These are phyloP conservation scores for Jacaranda copaia DNA, from an alignment of 257 asterid genomes.

Conservation along the genomic window DNA sequence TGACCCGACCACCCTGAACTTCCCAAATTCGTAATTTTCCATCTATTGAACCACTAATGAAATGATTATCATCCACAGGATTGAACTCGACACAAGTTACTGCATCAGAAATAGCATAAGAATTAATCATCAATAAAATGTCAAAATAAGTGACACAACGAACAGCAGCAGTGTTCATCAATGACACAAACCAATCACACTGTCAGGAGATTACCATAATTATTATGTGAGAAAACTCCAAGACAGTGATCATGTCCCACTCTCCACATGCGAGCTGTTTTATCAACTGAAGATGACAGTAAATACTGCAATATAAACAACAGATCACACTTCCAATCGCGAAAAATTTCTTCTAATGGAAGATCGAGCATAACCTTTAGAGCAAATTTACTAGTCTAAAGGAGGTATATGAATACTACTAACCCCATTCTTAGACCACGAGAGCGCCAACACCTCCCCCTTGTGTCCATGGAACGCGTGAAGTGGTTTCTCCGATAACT, in stretches of 20 bases:
- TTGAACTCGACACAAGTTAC: conserved; percentile 89
- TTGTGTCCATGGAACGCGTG: conserved; percentile 82
- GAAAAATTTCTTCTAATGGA: conserved; percentile 16
- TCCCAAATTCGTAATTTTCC: conserved; percentile 91
- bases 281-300: conserved; percentile 87
- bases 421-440: conserved; percentile 94
- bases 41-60: conserved; percentile 89
- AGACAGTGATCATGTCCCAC: conserved; percentile 74
- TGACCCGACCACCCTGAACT: conserved; percentile 68
- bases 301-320: conserved; percentile 60
- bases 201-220: conserved; percentile 61
- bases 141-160: background rate
- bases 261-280: conserved; percentile 92
- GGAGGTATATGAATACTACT: conserved; percentile 42
- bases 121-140: conserved; percentile 20
- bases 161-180: background rate
- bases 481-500: conserved; percentile 80
- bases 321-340: background rate
- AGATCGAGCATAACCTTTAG: background rate
- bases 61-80: conserved; percentile 75
- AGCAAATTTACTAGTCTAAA: background rate
- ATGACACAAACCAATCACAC: conserved; percentile 2
- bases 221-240: conserved; percentile 76
- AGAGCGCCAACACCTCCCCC: conserved; percentile 82
- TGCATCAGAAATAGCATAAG: conserved; percentile 48